Percentiles rank a stretch among this genome's conserved stretches.
Conservation (phyloP, 73 alveolate species). For the Durusdinium trenchii region DNA sequence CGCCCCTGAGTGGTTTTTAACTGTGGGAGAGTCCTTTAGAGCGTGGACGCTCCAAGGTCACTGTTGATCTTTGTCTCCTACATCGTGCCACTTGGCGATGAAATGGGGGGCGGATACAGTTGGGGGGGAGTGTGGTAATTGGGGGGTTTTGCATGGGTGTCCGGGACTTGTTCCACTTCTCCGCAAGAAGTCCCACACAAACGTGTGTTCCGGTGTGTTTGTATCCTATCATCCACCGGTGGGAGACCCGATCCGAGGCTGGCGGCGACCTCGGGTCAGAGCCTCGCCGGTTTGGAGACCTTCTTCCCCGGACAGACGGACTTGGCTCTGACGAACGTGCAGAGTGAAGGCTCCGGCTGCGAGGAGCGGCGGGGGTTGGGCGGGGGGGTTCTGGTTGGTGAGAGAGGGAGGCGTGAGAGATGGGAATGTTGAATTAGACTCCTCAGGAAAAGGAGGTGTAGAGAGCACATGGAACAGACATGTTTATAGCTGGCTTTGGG, state of each 20-base stretch:
- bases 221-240: background rate
- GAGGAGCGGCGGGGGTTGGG: background rate
- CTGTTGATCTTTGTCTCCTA: constrained; percentile 51
- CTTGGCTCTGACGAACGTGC: constrained; percentile 63
- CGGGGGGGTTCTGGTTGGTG: background rate
- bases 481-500: background rate
- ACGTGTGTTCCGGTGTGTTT: background rate
- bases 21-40: background rate
- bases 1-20: too few species aligned
- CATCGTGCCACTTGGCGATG: constrained; percentile 28
- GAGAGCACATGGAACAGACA: too few species aligned
- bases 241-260: background rate
- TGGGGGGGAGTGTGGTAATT: background rate
- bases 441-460: too few species aligned
- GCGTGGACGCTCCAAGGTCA: constrained; percentile 19
- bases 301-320: constrained; percentile 82
- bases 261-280: constrained; percentile 22
- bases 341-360: constrained; percentile 41
- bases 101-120: background rate
- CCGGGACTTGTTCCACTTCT: background rate
- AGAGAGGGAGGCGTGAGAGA: too few species aligned
- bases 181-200: background rate
- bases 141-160: background rate
- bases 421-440: too few species aligned
- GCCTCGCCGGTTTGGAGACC: constrained; percentile 87